phyloP scores from a whole-genome alignment of 345 rosid genomes.

The Turnera subulata region DNA sequence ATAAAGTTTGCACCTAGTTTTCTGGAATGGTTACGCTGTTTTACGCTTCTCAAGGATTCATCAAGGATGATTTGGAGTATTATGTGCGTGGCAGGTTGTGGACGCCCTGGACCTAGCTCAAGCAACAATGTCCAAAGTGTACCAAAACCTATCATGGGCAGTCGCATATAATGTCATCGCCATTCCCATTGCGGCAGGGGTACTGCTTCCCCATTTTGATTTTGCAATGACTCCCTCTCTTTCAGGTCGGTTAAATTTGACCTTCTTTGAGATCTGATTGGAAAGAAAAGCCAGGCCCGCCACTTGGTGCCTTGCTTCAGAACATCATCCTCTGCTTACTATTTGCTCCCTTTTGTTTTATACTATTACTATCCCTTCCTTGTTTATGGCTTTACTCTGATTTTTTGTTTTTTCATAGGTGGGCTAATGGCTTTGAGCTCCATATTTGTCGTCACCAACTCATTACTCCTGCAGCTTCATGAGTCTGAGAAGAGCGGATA shows the following conservation, averaged over 20 bases:
- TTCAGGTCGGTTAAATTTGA: conserved; percentile 49
- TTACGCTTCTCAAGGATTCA: too few species aligned
- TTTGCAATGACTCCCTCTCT: conserved; percentile 91
- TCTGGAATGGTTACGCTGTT: too few species aligned
- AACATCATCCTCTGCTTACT: too few species aligned
- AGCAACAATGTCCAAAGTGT: conserved; percentile 86
- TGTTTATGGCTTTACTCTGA: background rate
- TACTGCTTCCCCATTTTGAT: conserved; percentile 73
- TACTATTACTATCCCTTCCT: background rate
- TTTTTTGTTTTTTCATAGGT: conserved; percentile 38
- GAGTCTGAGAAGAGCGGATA: conserved; percentile 27
- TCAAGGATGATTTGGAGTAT: too few species aligned
- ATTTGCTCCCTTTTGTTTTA: conserved; percentile 5
- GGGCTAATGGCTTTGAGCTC: conserved; percentile 95
- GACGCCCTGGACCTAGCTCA: conserved; percentile 82
- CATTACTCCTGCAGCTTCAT: conserved; percentile 71
- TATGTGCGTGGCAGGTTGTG: conserved; percentile 46
- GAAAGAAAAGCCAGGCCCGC: background rate
- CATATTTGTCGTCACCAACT: conserved; percentile 78
- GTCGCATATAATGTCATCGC: conserved; percentile 73
- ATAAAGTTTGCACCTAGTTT: too few species aligned
- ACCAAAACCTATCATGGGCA: conserved; percentile 90
- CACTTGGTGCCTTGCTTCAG: too few species aligned
- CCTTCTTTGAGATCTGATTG: too few species aligned
- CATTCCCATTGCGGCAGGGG: conserved; percentile 90